A percentile compares a stretch with the other conserved stretches of the same genome.
Evolutionary conservation across 106 monocot species (phyloP).

Genomic region (Dendrobium officinale): DNA sequence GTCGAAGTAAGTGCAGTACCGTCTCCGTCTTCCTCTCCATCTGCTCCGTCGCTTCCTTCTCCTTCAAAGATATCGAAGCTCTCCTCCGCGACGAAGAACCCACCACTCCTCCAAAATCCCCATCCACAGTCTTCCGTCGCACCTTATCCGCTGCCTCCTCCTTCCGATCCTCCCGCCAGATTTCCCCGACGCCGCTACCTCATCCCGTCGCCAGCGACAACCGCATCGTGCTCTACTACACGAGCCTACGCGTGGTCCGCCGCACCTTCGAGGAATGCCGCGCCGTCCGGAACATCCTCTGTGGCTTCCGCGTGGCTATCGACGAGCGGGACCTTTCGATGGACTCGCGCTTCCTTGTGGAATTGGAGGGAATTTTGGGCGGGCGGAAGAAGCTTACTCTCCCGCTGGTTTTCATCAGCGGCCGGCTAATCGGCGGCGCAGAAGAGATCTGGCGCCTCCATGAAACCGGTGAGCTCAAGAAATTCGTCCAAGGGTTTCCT

Average conservation of each 20-base stretch:
- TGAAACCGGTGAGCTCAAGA: constrained; percentile 13
- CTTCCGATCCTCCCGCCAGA: neutral
- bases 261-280: constrained; percentile 17
- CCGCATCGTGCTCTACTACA: constrained; percentile 8
- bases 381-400: neutral
- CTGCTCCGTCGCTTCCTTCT: constrained; percentile 1
- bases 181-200: neutral
- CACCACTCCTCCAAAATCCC: neutral
- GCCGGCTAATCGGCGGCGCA: neutral
- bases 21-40: neutral
- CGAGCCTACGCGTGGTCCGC: constrained; percentile 9
- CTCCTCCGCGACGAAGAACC: constrained; percentile 6
- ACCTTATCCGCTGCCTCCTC: constrained; percentile 9
- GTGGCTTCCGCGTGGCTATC: constrained; percentile 12
- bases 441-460: constrained; percentile 10
- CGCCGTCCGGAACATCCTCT: constrained; percentile 7
- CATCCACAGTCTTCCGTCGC: constrained; percentile 13
- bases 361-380: constrained; percentile 6
- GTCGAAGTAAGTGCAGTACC: neutral
- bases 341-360: constrained; percentile 4
- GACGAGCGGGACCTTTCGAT: constrained; percentile 9
- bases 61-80: constrained; percentile 9
- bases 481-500: neutral
- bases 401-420: constrained; percentile 2
- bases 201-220: neutral